These are phyloP conservation scores for Suillus occidentalis DNA, from an alignment of 768 basidiomycete genomes.

Conservation along the genomic window DNA sequence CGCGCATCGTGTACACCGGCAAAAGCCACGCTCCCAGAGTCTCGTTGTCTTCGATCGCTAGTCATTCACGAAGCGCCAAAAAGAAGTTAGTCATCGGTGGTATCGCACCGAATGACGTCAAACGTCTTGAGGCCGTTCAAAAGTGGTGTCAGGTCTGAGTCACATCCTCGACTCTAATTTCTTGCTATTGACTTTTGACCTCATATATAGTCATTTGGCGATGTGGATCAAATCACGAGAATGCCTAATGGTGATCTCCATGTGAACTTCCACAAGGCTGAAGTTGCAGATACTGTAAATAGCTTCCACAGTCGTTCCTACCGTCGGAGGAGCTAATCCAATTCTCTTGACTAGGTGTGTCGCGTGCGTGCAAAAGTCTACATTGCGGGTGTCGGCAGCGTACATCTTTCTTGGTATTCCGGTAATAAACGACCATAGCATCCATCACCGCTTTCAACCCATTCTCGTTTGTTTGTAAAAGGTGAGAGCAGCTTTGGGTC, in stretches of 20 bases:
- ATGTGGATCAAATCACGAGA: conserved; percentile 68
- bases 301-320: neutral
- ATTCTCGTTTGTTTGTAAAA: conserved; percentile 23
- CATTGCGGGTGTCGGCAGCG: conserved; percentile 76
- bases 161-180: neutral
- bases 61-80: conserved; percentile 42
- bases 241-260: conserved; percentile 81
- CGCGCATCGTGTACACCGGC: conserved; percentile 29
- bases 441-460: neutral
- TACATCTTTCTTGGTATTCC: conserved; percentile 71
- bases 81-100: conserved; percentile 72
- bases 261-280: conserved; percentile 69
- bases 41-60: conserved; percentile 35
- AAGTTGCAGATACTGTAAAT: conserved; percentile 79
- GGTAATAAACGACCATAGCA: conserved; percentile 45
- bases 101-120: conserved; percentile 56
- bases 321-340: conserved; percentile 15
- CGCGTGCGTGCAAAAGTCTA: conserved; percentile 74
- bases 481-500: conserved; percentile 12
- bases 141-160: conserved; percentile 71
- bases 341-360: conserved; percentile 53
- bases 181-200: conserved; percentile 3
- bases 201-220: conserved; percentile 62
- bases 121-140: conserved; percentile 66
- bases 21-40: conserved; percentile 26